These are phyloP conservation scores for Toxoplasma gondii DNA, from an alignment of 169 alveolate genomes.

Conservation along the genomic window DNA sequence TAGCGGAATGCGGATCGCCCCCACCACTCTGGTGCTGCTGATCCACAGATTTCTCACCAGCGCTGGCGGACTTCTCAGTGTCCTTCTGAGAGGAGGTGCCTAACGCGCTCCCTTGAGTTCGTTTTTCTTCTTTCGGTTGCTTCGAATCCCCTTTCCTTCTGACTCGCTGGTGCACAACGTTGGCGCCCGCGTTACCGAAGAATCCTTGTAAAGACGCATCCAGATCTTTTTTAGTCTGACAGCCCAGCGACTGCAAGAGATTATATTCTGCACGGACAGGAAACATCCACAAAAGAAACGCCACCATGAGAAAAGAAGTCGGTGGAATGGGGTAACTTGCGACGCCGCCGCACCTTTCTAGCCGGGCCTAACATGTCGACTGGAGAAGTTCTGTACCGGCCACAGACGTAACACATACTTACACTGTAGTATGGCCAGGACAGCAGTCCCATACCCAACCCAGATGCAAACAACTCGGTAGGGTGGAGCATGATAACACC, in stretches of 20 bases:
- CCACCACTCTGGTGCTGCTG: not conserved
- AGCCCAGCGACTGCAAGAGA: slow-evolving; percentile 63
- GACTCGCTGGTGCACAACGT: slow-evolving; percentile 36
- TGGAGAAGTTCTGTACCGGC: too few relatives aligned
- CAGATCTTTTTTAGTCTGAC: slow-evolving; percentile 57
- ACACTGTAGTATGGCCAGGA: too few relatives aligned
- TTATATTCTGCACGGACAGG: slow-evolving; percentile 48
- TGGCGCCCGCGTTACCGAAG: slow-evolving; percentile 35
- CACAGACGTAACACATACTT: too few relatives aligned
- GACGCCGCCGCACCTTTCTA: too few relatives aligned
- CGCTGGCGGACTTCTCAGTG: not conserved
- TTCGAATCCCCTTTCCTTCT: not conserved
- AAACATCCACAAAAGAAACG: not conserved
- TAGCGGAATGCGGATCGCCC: too few relatives aligned
- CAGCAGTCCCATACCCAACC: too few relatives aligned
- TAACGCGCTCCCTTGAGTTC: not conserved
- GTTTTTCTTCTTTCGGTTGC: not conserved
- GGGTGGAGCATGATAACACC: too few relatives aligned
- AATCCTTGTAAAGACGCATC: slow-evolving; percentile 62
- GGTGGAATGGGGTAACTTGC: too few relatives aligned
- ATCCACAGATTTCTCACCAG: not conserved
- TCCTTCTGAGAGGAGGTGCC: not conserved
- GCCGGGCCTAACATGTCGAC: too few relatives aligned
- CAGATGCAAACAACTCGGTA: too few relatives aligned
- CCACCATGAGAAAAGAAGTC: not conserved